Base-by-base conservation (phyloP, 495 filamentous ascomycete species). In the Aspergillus asperescens region DNA sequence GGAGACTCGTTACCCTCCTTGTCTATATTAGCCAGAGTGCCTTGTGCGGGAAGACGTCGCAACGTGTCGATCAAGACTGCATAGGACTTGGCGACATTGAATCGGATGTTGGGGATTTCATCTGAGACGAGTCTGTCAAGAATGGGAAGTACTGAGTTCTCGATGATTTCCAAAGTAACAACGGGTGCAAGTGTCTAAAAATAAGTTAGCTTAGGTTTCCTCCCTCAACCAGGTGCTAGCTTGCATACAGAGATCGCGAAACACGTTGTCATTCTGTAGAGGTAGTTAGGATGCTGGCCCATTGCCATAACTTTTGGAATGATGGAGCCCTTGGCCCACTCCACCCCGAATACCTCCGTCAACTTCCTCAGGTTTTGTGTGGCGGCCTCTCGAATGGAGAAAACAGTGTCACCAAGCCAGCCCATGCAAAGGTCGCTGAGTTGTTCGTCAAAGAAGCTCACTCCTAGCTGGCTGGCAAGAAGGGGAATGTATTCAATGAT, bases 401-500 rank as follows among this genome's bases (percentile, higher is more conserved):
- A 98, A 55, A 98, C 93, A 1, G 93, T 96, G 62, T 98, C 93
- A 22, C 94, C 94, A n/a, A 98, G 80, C 93, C 93, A 98, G 53
- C 88, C 87, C 93, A 98, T 98, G 77, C 93, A 98, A 18, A 98
- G 82, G 48, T 83, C 84, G 59, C 88, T 90, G 35, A 98, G 80
- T 71, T 97, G 93, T 67, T 98, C 90, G 64, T 98, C 90, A 70
- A 98, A 98, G 78, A 98, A 98, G 62, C 93, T 84, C 48, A 97
- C 93, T 35, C 93, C 93, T 13, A 98, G 79, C 65, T 98, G 93
- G 60, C 89, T 90, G 39, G 94, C 94, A 32, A 98, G 85, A 39
- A 98, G 80, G 20, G 93, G 93, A 63, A 98, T 96, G 72, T 98
- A 96, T 79, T 97, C 91, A 64, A 98, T 98, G 62, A 98, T 98